Conservation (phyloP, 768 basidiomycete species). For the Hemileccinum rubropunctum region DNA sequence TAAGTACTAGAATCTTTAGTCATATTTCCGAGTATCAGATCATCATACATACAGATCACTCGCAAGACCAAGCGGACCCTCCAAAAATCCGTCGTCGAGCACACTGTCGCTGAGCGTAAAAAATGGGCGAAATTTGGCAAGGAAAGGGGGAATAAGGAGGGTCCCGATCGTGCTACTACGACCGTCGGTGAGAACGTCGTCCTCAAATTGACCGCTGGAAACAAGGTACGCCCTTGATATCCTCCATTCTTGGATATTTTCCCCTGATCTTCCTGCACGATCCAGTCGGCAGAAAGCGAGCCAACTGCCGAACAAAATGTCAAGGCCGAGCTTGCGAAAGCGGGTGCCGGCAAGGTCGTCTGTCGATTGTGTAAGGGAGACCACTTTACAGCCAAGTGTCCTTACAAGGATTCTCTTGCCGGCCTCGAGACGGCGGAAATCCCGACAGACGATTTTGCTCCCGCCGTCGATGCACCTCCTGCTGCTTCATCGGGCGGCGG, state of each 20-base stretch:
- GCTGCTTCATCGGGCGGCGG: slow-evolving; percentile 51
- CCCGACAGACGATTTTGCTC: slow-evolving; percentile 35
- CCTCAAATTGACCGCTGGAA: slow-evolving; percentile 61
- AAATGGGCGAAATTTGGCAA: slow-evolving; percentile 92
- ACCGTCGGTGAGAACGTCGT: slow-evolving; percentile 79
- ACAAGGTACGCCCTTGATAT: slow-evolving; percentile 45
- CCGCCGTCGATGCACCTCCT: slow-evolving; percentile 32
- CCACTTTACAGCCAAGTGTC: slow-evolving; percentile 98
- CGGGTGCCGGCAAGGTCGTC: slow-evolving; percentile 82
- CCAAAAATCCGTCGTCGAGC: slow-evolving; percentile 91
- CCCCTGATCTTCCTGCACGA: not conserved
- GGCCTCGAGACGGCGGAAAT: slow-evolving; percentile 60
- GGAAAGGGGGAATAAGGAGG: slow-evolving; percentile 82
- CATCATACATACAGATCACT: slow-evolving; percentile 58
- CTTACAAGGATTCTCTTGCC: slow-evolving; percentile 91
- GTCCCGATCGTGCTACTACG: slow-evolving; percentile 91
- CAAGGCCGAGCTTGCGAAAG: slow-evolving; percentile 64
- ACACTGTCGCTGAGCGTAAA: slow-evolving; percentile 89
- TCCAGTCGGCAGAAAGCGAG: slow-evolving; percentile 63
- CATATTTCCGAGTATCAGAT: not conserved
- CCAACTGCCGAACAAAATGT: slow-evolving; percentile 59
- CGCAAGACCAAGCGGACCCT: slow-evolving; percentile 82
- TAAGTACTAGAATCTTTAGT: slow-evolving; percentile 25
- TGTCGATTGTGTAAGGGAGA: slow-evolving; percentile 96
- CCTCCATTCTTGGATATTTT: not conserved